These are phyloP conservation scores for Inonotus hispidus DNA, from an alignment of 1,284 basidiomycete genomes.

Conservation along the genomic window DNA sequence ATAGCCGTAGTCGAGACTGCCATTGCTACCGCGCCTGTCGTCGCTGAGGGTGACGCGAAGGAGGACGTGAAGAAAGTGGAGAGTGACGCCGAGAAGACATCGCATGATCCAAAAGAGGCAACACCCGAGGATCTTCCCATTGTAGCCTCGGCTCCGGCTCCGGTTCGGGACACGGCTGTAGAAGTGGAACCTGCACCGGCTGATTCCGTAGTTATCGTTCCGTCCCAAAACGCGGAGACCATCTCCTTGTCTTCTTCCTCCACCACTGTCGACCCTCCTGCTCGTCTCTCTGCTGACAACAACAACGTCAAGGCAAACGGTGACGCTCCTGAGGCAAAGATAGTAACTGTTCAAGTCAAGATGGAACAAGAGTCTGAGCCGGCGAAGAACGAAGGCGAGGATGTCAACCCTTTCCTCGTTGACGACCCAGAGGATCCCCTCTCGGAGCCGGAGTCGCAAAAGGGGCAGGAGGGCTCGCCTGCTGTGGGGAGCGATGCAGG, in stretches of 20 bases:
- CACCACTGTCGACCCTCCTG: slow-evolving; percentile 14
- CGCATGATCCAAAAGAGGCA: not conserved
- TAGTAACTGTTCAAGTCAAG: not conserved
- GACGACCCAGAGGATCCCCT: slow-evolving; percentile 21
- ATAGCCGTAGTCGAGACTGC: not conserved
- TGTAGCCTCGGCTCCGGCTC: not conserved
- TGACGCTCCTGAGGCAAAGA: not conserved
- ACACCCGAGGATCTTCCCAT: not conserved
- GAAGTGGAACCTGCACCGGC: not conserved
- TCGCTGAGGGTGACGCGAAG: not conserved
- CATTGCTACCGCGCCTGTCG: not conserved
- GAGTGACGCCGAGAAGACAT: not conserved
- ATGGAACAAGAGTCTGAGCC: slow-evolving; percentile 9
- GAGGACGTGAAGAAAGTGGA: not conserved
- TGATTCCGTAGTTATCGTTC: slow-evolving; percentile 18
- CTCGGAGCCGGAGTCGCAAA: slow-evolving; percentile 10
- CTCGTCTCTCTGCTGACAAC: not conserved
- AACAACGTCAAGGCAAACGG: not conserved
- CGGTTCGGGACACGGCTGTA: no score
- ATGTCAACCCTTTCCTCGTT: slow-evolving; percentile 18
- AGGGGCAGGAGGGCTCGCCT: not conserved
- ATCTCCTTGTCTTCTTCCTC: slow-evolving; percentile 14
- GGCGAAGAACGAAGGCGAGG: not conserved
- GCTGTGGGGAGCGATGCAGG: not conserved
- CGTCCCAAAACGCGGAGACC: slow-evolving; percentile 1